Evolutionary conservation across 2,329 filamentous ascomycete genomes (phyloP).

Genomic region (Aspergillus oerlinghausenensis): DNA sequence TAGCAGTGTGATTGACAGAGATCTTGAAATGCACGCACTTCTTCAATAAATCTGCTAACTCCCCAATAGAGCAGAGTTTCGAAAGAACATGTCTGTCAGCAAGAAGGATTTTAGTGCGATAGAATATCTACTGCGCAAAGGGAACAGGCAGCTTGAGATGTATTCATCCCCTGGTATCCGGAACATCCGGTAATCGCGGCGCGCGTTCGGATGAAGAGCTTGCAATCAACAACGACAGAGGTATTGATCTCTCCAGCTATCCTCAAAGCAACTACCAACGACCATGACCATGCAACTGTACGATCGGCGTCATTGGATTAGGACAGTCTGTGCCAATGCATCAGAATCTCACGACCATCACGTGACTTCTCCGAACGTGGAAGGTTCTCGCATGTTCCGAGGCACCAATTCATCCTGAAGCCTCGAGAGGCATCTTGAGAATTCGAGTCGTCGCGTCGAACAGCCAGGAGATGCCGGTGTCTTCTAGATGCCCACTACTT

Average conservation of each 20-base stretch:
- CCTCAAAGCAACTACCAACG: not conserved
- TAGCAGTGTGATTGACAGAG: not conserved
- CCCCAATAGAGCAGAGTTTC: conserved; percentile 64
- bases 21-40: conserved; percentile 1
- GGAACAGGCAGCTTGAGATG: conserved; percentile 72
- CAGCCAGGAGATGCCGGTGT: conserved; percentile 5
- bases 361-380: conserved; percentile 1
- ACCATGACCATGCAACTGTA: not conserved
- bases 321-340: not conserved
- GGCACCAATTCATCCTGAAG: conserved; percentile 18
- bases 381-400: conserved; percentile 14
- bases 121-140: conserved; percentile 79
- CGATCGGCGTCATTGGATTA: not conserved
- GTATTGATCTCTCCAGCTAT: not conserved
- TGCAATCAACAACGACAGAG: not conserved
- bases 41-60: conserved; percentile 9
- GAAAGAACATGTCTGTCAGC: conserved; percentile 62
- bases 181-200: conserved; percentile 53
- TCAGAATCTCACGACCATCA: conserved; percentile 4
- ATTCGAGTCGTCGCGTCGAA: not conserved
- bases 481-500: not conserved
- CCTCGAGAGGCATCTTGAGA: conserved; percentile 6
- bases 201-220: not conserved
- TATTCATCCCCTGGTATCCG: conserved; percentile 78
- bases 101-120: conserved; percentile 84